Conservation (phyloP, 345 rosid species). For the Salix brachista region DNA sequence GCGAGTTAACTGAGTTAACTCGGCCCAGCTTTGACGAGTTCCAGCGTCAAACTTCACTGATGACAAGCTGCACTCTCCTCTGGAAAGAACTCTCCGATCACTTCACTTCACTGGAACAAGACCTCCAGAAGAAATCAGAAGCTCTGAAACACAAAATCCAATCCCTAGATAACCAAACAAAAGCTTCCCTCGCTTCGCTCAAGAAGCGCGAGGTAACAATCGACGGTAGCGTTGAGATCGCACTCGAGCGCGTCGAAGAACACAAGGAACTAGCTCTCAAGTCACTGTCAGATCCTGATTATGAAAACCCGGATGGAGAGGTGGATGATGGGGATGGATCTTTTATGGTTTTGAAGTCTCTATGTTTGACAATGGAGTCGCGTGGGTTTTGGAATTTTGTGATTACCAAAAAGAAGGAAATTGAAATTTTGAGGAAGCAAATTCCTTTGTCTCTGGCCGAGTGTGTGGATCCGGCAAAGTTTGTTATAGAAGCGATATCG, state of each 20-base stretch:
- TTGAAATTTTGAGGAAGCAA: slow-evolving; percentile 54
- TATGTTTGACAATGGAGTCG: slow-evolving; percentile 70
- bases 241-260: slow-evolving; percentile 52
- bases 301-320: slow-evolving; percentile 51
- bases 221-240: slow-evolving; percentile 79
- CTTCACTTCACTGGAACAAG: slow-evolving; percentile 75
- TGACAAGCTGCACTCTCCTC: slow-evolving; percentile 96
- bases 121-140: slow-evolving; percentile 73
- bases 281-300: slow-evolving; percentile 30
- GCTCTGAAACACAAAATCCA: slow-evolving; percentile 72
- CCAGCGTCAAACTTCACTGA: slow-evolving; percentile 83
- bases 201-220: slow-evolving; percentile 85
- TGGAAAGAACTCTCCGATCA: slow-evolving; percentile 99
- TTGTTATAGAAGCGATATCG: slow-evolving; percentile 78
- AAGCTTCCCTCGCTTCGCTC: slow-evolving; percentile 64
- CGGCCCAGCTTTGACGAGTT: slow-evolving; percentile 93
- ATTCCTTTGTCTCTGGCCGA: slow-evolving; percentile 66
- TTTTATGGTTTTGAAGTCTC: slow-evolving; percentile 38
- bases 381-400: slow-evolving; percentile 77
- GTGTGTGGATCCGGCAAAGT: slow-evolving; percentile 86
- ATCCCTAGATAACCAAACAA: slow-evolving; percentile 61
- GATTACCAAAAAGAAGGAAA: slow-evolving; percentile 67
- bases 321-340: slow-evolving; percentile 80
- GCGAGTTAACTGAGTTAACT: slow-evolving; percentile 69
- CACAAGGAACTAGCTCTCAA: slow-evolving; percentile 46